These are phyloP conservation scores for Candida odintsovae DNA, from an alignment of 805 yeast genomes.

Conservation along the genomic window DNA sequence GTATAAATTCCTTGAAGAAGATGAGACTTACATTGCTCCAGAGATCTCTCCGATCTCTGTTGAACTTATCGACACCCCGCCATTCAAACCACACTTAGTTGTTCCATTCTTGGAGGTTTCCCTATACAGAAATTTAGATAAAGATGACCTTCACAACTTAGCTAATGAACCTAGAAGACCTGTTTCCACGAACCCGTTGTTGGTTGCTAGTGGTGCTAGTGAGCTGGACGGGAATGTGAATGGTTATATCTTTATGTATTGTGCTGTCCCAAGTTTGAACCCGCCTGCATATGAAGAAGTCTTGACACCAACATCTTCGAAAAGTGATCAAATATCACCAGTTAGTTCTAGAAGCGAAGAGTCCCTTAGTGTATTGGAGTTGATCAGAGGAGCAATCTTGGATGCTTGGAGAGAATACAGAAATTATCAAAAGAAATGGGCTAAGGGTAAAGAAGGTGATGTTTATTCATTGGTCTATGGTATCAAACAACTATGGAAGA, in stretches of 20 bases:
- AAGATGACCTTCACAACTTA: constrained; percentile 51
- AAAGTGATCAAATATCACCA: neutral
- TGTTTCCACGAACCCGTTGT: constrained; percentile 58
- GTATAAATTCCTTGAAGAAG: constrained; percentile 12
- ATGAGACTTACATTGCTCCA: constrained; percentile 37
- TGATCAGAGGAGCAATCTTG: constrained; percentile 49
- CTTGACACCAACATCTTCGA: constrained; percentile 10
- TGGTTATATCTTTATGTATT: constrained; percentile 66
- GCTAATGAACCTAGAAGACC: constrained; percentile 59
- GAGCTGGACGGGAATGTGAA: constrained; percentile 72
- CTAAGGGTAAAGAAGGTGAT: constrained; percentile 62
- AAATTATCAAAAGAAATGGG: constrained; percentile 50
- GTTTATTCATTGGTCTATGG: constrained; percentile 54
- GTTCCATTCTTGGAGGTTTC: constrained; percentile 77
- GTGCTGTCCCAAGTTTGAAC: constrained; percentile 55
- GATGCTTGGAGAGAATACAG: constrained; percentile 74
- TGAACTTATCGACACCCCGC: constrained; percentile 73
- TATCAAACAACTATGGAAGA: constrained; percentile 53
- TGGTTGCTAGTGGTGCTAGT: constrained; percentile 76
- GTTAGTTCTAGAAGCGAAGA: constrained; percentile 7
- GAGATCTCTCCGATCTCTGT: constrained; percentile 52
- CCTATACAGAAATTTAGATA: constrained; percentile 53
- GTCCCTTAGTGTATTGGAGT: constrained; percentile 25
- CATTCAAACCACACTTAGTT: constrained; percentile 56
- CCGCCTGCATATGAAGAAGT: constrained; percentile 52